Percentiles rank a stretch among this genome's conserved stretches.
Evolutionary conservation across 2,329 filamentous ascomycete species (phyloP).

Genomic region (Leptosphaerulina australis): DNA sequence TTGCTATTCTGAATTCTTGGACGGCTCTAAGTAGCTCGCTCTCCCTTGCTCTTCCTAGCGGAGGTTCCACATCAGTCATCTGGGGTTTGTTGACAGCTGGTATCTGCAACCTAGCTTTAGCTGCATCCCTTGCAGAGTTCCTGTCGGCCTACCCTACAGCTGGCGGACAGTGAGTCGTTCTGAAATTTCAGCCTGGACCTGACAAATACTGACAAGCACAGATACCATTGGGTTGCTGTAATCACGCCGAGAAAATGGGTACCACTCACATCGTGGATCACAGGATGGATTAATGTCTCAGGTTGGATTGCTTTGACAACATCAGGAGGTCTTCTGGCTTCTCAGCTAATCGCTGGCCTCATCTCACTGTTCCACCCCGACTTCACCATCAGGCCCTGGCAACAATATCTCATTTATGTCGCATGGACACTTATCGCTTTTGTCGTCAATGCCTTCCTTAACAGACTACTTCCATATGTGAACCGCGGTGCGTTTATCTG

Average conservation of each 20-base stretch:
- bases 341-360: slow-evolving; percentile 69
- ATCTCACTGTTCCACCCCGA: slow-evolving; percentile 65
- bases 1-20: slow-evolving; percentile 69
- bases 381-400: slow-evolving; percentile 67
- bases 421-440: slow-evolving; percentile 67
- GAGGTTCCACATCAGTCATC: slow-evolving; percentile 72
- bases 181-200: neutral
- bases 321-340: slow-evolving; percentile 70
- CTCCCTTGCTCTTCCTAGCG: slow-evolving; percentile 69
- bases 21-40: slow-evolving; percentile 65
- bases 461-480: slow-evolving; percentile 65
- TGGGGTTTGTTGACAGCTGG: slow-evolving; percentile 67
- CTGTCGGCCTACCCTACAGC: slow-evolving; percentile 66
- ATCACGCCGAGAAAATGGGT: slow-evolving; percentile 66
- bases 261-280: slow-evolving; percentile 70
- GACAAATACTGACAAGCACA: slow-evolving; percentile 49
- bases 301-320: slow-evolving; percentile 72
- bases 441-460: slow-evolving; percentile 69
- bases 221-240: slow-evolving; percentile 74
- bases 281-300: slow-evolving; percentile 75
- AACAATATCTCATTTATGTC: slow-evolving; percentile 76
- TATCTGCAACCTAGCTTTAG: slow-evolving; percentile 72
- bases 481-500: slow-evolving; percentile 74
- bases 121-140: slow-evolving; percentile 73
- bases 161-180: slow-evolving; percentile 38